phyloP scores from a whole-genome alignment of 2,329 filamentous ascomycete genomes.

The Xylaria sp. region DNA sequence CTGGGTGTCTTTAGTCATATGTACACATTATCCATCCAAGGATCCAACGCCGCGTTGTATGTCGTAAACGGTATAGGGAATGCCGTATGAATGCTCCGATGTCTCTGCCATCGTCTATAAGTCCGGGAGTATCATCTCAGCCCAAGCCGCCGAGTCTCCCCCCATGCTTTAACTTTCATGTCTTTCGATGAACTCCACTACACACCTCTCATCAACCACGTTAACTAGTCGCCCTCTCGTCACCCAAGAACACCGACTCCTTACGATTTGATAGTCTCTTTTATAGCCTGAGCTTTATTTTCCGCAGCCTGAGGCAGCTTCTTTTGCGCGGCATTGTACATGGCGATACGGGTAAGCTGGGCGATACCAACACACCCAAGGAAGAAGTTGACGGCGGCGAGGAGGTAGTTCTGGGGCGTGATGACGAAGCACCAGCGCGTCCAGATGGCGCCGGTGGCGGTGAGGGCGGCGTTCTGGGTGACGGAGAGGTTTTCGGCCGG shows the following conservation, averaged over 20 bases:
- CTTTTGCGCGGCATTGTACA: constrained; percentile 73
- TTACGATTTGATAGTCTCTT: constrained; percentile 30
- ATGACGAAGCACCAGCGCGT: constrained; percentile 99
- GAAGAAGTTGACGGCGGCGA: constrained; percentile 98
- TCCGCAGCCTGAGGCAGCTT: constrained; percentile 41
- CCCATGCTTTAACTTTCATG: not conserved
- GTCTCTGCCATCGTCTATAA: constrained; percentile 18
- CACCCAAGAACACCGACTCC: not conserved
- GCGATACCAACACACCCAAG: constrained; percentile 87
- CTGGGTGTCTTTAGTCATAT: not conserved
- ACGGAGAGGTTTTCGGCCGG: constrained; percentile 93
- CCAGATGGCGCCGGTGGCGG: constrained; percentile 94
- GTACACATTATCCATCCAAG: not conserved
- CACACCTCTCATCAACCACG: not conserved
- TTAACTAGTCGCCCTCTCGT: not conserved
- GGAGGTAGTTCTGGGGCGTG: constrained; percentile 90
- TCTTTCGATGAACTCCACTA: not conserved
- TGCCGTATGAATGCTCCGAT: constrained; percentile 20
- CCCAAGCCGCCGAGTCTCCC: constrained; percentile 1
- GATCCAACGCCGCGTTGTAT: constrained; percentile 17
- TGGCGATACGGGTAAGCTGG: constrained; percentile 81
- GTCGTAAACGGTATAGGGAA: constrained; percentile 13
- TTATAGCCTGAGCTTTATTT: constrained; percentile 12
- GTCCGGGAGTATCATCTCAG: not conserved
- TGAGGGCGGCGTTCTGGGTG: constrained; percentile 90